phyloP scores from a whole-genome alignment of 73 alveolate genomes.

The Blepharisma stoltei region DNA sequence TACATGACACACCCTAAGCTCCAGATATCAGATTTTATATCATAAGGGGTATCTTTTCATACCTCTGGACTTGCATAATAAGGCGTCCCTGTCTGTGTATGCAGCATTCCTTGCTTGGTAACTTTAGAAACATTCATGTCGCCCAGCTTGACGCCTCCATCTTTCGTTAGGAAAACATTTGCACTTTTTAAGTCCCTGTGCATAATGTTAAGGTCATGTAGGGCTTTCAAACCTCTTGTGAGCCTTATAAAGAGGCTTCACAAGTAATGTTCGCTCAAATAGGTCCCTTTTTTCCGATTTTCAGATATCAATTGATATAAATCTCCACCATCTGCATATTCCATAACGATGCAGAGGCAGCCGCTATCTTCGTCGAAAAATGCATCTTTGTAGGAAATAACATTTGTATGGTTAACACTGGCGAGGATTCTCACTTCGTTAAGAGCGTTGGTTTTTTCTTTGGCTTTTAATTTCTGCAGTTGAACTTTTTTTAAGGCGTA shows the following conservation, averaged over 20 bases:
- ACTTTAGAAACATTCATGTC: slow-evolving; percentile 85
- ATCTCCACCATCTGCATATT: slow-evolving; percentile 64
- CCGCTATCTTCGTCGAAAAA: slow-evolving; percentile 64
- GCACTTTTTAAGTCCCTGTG: slow-evolving; percentile 85
- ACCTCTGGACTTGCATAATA: slow-evolving; percentile 77
- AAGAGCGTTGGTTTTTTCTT: slow-evolving; percentile 74
- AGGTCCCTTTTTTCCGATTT: slow-evolving; percentile 41
- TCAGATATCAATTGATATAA: slow-evolving; percentile 45
- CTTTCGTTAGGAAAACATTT: slow-evolving; percentile 65
- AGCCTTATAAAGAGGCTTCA: slow-evolving; percentile 51
- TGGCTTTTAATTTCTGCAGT: slow-evolving; percentile 69
- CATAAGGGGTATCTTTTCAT: slow-evolving; percentile 72
- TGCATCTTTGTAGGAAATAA: slow-evolving; percentile 79
- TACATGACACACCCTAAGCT: slow-evolving; percentile 85
- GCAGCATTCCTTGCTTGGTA: slow-evolving; percentile 63
- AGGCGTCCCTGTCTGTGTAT: slow-evolving; percentile 82
- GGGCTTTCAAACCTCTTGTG: slow-evolving; percentile 43
- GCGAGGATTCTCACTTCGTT: slow-evolving; percentile 85
- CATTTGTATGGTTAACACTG: slow-evolving; percentile 63
- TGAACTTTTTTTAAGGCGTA: slow-evolving; percentile 83
- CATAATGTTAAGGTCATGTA: slow-evolving; percentile 54
- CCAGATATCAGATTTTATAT: slow-evolving; percentile 86
- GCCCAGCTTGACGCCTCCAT: slow-evolving; percentile 73
- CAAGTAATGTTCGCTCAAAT: slow-evolving; percentile 43
- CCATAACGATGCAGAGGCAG: slow-evolving; percentile 55